These are phyloP conservation scores for Abrus pulchellus DNA, from an alignment of 306 rosid genomes.

Conservation along the genomic window DNA sequence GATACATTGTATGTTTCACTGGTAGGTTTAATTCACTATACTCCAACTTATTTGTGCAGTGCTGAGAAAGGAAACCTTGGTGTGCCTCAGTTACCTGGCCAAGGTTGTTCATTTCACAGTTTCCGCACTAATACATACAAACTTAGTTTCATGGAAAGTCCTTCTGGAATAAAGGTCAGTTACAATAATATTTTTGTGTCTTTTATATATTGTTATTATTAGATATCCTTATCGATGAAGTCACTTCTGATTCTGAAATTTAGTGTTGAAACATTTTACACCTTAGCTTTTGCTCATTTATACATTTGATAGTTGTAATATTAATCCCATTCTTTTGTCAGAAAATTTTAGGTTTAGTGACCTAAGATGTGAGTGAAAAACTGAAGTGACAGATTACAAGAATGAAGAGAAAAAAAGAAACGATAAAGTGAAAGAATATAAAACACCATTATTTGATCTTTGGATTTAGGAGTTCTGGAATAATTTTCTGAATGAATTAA, in stretches of 20 bases:
- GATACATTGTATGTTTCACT: slow-evolving; percentile 5
- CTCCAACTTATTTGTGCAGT: slow-evolving; percentile 55
- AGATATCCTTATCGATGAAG: slow-evolving; percentile 22
- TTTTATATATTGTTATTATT: slow-evolving; percentile 1
- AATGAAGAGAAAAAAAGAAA: neutral
- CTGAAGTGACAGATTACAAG: neutral
- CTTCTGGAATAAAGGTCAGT: slow-evolving; percentile 90
- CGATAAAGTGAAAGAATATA: neutral
- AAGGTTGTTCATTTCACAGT: slow-evolving; percentile 99
- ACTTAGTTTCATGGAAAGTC: slow-evolving; percentile 95
- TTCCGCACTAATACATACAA: slow-evolving; percentile 90
- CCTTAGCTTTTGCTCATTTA: slow-evolving; percentile 19
- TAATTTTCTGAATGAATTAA: neutral
- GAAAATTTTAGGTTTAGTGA: slow-evolving; percentile 23
- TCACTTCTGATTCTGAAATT: slow-evolving; percentile 8
- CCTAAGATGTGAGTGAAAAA: slow-evolving; percentile 13
- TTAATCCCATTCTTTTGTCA: slow-evolving; percentile 6
- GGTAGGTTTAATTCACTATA: slow-evolving; percentile 23
- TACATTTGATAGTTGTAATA: slow-evolving; percentile 21
- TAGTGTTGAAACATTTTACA: slow-evolving; percentile 21
- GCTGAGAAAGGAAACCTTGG: slow-evolving; percentile 94
- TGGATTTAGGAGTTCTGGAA: slow-evolving; percentile 9
- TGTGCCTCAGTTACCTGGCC: slow-evolving; percentile 94
- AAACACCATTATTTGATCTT: slow-evolving; percentile 3
- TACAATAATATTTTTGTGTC: slow-evolving; percentile 30